phyloP scores from a whole-genome alignment of 768 basidiomycete species.

The Mycena albidolilacea region DNA sequence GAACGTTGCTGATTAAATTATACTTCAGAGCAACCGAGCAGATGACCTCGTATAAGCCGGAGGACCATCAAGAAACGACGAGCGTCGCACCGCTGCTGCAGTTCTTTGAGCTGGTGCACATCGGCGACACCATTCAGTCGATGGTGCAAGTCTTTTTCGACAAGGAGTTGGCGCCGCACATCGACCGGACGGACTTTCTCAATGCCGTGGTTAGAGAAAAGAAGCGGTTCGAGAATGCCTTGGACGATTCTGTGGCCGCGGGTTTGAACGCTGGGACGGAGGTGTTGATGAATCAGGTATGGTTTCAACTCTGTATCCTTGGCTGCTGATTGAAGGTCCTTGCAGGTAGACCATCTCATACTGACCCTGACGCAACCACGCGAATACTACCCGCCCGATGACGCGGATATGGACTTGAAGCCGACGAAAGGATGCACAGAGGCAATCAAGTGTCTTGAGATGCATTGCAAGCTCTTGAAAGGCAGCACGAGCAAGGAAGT shows the following conservation, averaged over 20 bases:
- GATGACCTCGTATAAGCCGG: constrained; percentile 92
- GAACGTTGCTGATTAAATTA: constrained; percentile 14
- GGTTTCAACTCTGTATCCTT: constrained; percentile 28
- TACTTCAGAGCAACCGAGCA: constrained; percentile 83
- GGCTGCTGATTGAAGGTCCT: constrained; percentile 1
- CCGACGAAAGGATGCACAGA: constrained; percentile 92
- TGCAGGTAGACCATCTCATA: constrained; percentile 94
- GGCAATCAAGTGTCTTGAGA: constrained; percentile 89
- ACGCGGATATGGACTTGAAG: constrained; percentile 82
- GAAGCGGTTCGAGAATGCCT: constrained; percentile 92
- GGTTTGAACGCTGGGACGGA: constrained; percentile 97
- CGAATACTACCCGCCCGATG: constrained; percentile 93
- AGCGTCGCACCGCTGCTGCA: constrained; percentile 94
- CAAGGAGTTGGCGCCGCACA: constrained; percentile 91
- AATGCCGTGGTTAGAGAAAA: constrained; percentile 96
- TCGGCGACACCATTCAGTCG: constrained; percentile 97
- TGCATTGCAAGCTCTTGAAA: constrained; percentile 91
- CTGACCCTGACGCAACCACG: constrained; percentile 84
- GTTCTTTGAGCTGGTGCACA: constrained; percentile 97
- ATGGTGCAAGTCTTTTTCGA: constrained; percentile 99
- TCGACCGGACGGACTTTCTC: constrained; percentile 94
- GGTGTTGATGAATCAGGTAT: constrained; percentile 93
- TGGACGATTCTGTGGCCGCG: constrained; percentile 95
- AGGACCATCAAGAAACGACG: constrained; percentile 84
- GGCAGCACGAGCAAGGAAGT: constrained; percentile 97